Evolutionary conservation across 345 rosid species (phyloP), one percentile per base, ranked within the genome.

Genomic region (Jatropha curcas): DNA sequence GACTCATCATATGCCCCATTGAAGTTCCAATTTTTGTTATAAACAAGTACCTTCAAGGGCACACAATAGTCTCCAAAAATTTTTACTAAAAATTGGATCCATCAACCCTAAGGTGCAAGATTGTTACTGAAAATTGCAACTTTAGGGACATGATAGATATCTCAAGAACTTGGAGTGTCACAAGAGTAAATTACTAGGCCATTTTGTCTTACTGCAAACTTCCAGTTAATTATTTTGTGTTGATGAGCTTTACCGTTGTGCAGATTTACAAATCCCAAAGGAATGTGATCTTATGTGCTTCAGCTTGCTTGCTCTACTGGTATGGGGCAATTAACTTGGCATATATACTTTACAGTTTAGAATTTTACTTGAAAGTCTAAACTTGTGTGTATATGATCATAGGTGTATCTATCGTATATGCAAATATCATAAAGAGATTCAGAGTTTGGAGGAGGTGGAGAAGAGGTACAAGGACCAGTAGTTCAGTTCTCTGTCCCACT

Each of bases 251-350:
- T n/a, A n/a, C n/a, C n/a, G 51, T 20, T 69, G 24, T 82, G 78
- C 87, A 94, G 98, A 80, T 90, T 53, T 92, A 85, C 82, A 94
- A 94, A 86, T 83, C 98, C 80, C 92, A 94, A 80, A 83, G 94
- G 82, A 94, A 94, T 61, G 90, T 86, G 74, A 83, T 92, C 73
- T 78, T 94, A 7, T 90, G 98, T 74, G 85, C 80, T 52, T 76
- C 96, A 52, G 92, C 97, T 62, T 89, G 93, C 79, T 76, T 92
- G 61, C 92, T 94, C 51, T 94, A 94, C 77, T 94, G 98, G 98
- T 94, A 86, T 14, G 74, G 60, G 17, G 8, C 51, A 12, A 17
- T 13, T 34, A 53, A 33, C 51, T n/a, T 30, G 17, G 17, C 52
- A 6, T 17, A 7, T 6, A 9, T 37, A 34, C 7, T 7, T 11